Evolutionary conservation across 2,329 filamentous ascomycete species (phyloP).

Genomic region (Chalaropsis ovoidea): DNA sequence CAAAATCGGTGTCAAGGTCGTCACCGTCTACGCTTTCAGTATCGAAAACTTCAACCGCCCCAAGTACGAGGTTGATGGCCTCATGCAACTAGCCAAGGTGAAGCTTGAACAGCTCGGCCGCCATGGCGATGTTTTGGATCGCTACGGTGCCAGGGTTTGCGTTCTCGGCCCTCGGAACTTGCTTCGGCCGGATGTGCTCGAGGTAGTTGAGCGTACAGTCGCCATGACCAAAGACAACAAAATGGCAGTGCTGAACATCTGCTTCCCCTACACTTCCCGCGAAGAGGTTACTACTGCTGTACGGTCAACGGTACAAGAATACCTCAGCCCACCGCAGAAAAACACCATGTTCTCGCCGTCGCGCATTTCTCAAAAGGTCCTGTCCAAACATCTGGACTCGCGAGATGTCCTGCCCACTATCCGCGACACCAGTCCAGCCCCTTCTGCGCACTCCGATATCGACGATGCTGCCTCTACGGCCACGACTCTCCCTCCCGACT

Average conservation of each 20-base stretch:
- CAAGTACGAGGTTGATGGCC: constrained; percentile 87
- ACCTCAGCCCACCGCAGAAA: constrained; percentile 52
- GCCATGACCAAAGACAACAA: constrained; percentile 81
- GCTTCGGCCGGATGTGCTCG: constrained; percentile 75
- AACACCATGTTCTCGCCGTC: constrained; percentile 74
- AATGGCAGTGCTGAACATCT: constrained; percentile 74
- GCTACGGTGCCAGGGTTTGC: constrained; percentile 79
- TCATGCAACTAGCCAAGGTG: constrained; percentile 96
- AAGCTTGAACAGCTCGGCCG: constrained; percentile 86
- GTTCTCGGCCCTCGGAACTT: constrained; percentile 77
- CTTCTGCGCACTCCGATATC: constrained; percentile 38
- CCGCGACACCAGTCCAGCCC: constrained; percentile 40
- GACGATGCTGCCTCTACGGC: constrained; percentile 51
- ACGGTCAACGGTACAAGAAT: constrained; percentile 76
- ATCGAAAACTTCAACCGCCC: constrained; percentile 98
- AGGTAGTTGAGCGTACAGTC: constrained; percentile 77
- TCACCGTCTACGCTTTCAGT: constrained; percentile 96
- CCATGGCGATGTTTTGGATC: constrained; percentile 84
- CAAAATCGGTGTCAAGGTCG: constrained; percentile 90
- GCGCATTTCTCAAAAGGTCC: constrained; percentile 76
- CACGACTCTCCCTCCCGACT: constrained; percentile 48
- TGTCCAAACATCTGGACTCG: constrained; percentile 51
- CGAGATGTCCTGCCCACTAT: constrained; percentile 42
- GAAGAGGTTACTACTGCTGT: constrained; percentile 92
- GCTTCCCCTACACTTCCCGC: constrained; percentile 92